Evolutionary conservation across 2,329 filamentous ascomycete species (phyloP).

Genomic region (Colletotrichum sp.): DNA sequence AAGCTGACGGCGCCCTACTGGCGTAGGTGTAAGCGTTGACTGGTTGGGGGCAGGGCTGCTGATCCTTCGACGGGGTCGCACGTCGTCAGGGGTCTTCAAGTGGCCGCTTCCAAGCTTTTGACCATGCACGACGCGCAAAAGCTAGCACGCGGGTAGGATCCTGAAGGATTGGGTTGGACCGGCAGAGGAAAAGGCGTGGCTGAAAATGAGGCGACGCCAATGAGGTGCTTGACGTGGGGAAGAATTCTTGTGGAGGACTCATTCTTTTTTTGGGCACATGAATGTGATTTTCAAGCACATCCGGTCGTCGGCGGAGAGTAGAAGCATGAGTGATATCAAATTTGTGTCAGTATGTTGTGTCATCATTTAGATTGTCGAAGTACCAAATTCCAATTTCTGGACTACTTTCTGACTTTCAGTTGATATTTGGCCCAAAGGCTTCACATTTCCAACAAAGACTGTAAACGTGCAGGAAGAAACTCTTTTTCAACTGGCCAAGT

Average conservation of each 20-base stretch:
- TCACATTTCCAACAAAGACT: not conserved
- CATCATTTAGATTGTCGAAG: rapidly evolving
- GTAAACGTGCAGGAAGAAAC: too few relatives aligned
- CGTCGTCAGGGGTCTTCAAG: not conserved
- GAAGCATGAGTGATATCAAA: not conserved
- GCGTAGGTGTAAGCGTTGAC: not conserved
- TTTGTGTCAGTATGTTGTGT: rapidly evolving
- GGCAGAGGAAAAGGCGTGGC: not conserved
- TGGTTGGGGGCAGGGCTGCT: not conserved
- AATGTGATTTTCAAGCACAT: not conserved
- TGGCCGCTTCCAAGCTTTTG: not conserved
- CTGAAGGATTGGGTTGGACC: not conserved
- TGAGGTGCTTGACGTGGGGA: not conserved
- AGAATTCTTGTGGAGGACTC: not conserved
- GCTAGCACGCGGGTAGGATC: not conserved
- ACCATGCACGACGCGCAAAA: not conserved
- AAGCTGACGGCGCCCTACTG: not conserved
- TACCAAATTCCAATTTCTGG: rapidly evolving
- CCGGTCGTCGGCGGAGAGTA: not conserved
- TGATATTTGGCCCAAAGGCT: rapidly evolving
- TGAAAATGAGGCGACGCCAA: not conserved
- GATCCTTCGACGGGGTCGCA: not conserved
- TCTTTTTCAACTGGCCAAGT: not conserved
- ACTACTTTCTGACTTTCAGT: rapidly evolving
- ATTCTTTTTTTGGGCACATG: not conserved